Percentiles rank a stretch among this genome's conserved stretches.
These are phyloP conservation scores for Zygosaccharomyces siamensis DNA, from an alignment of 805 yeast genomes.

Conservation along the genomic window DNA sequence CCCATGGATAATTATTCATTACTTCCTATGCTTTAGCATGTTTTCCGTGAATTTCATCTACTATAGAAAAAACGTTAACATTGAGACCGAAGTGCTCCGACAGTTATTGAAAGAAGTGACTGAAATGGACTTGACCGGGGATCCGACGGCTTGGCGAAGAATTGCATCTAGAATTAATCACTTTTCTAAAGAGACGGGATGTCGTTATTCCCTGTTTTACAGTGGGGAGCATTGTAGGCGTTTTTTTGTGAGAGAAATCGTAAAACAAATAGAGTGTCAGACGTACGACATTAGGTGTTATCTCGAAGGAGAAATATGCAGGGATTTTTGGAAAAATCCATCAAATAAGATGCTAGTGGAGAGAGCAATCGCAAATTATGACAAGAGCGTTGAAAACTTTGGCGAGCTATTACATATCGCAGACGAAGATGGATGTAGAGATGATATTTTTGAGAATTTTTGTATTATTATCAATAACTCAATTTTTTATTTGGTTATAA, in stretches of 20 bases:
- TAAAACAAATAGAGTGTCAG: conserved; percentile 5
- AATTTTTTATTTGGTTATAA: no score
- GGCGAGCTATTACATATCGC: no score
- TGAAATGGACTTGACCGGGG: not conserved
- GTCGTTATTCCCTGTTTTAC: not conserved
- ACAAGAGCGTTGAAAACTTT: no score
- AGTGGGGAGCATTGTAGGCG: conserved; percentile 4
- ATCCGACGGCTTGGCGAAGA: conserved; percentile 3
- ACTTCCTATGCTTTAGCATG: not conserved
- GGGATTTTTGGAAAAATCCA: not conserved
- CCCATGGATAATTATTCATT: not conserved
- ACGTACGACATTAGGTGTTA: no score
- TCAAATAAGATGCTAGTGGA: not conserved
- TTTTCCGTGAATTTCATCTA: not conserved
- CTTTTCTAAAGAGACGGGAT: not conserved
- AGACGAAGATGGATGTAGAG: no score
- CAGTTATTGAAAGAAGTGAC: not conserved
- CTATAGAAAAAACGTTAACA: not conserved
- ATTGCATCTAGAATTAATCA: not conserved
- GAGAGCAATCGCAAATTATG: no score
- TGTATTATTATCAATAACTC: no score
- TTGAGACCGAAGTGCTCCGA: not conserved
- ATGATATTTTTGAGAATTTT: no score
- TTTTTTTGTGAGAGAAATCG: conserved; percentile 1
- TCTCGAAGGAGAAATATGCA: no score